Percentiles rank a stretch among this genome's conserved stretches.
Evolutionary conservation across 2,329 filamentous ascomycete species (phyloP).

Genomic region (Cladosporium sp.): DNA sequence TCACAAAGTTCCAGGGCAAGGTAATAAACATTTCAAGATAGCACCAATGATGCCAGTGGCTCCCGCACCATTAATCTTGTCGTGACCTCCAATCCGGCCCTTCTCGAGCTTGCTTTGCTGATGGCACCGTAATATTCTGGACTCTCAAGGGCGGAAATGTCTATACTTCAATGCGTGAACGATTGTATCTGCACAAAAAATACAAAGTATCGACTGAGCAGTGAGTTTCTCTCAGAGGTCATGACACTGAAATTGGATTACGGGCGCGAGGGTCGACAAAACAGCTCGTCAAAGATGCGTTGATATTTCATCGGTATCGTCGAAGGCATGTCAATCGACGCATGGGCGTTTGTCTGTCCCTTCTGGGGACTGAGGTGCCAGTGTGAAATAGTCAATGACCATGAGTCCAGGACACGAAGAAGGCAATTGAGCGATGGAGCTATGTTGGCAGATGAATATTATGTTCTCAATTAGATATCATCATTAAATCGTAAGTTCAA

Average conservation of each 20-base stretch:
- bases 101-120: neutral
- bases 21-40: neutral
- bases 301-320: neutral
- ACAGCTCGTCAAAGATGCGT: neutral
- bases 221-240: neutral
- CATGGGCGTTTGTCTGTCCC: neutral
- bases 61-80: no score
- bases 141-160: neutral
- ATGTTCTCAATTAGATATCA: neutral
- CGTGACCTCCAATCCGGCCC: neutral
- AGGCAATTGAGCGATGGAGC: neutral
- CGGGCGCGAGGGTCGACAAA: neutral
- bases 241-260: neutral
- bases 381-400: neutral
- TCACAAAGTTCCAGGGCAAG: neutral
- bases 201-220: neutral
- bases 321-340: neutral
- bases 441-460: neutral
- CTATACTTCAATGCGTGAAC: neutral
- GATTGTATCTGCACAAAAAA: neutral
- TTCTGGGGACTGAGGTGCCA: no score
- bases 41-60: neutral
- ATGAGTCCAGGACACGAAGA: neutral
- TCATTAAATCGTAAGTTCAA: constrained; percentile 1
- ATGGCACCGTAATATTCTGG: neutral